Base-by-base conservation (phyloP, 2,329 filamentous ascomycete genomes). In the Venturia carpophila region DNA sequence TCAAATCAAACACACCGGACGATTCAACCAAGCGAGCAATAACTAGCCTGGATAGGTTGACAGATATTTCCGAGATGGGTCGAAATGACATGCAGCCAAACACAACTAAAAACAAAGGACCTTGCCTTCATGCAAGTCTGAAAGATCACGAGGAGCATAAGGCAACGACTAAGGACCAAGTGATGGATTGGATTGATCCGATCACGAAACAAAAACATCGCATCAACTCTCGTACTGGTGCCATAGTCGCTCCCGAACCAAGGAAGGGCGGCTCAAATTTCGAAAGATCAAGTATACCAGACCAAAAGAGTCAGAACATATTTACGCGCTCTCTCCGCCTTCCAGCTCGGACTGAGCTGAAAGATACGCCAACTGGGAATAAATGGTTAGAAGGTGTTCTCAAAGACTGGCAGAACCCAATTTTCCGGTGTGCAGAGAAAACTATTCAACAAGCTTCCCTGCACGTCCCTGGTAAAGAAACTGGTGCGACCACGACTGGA, bases 341-440 rank as follows among this genome's bases (percentile, higher is more conserved):
- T 2, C 64, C 71, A 37, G 67, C 52, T 27, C 60, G 42, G 7
- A 11, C 61, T 42, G 37, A 39, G 24, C 11, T 21, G 17, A 30
- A 17, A 5, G 15, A 37, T 5, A 19, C 21, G 15, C 41, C 55
- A 39, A 52, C 7, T 13, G 9, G 21, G 27, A n/a, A 7, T n/a
- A 19, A 19, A 11, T 91, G 88, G 88, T 75, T 92, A 2, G 78
- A 80, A 10, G 76, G 80, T 7, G 70, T 93, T 7, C 74, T 91
- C 1, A 73, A 80, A 43, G 79, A 78, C 10, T 96, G 91, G 90
- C 75, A 88, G 10, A 96, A 92, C 66, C 90, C 91, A 0, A 78
- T 90, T 0, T 96, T 95, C 72, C 76, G 81, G n/a, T 73, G 73
- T 1, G 73, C 78, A 17, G 78, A 83, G 68, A 72, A 74, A 52